Evolutionary conservation across 345 rosid genomes (phyloP).

Genomic region (Physaria fendleri): DNA sequence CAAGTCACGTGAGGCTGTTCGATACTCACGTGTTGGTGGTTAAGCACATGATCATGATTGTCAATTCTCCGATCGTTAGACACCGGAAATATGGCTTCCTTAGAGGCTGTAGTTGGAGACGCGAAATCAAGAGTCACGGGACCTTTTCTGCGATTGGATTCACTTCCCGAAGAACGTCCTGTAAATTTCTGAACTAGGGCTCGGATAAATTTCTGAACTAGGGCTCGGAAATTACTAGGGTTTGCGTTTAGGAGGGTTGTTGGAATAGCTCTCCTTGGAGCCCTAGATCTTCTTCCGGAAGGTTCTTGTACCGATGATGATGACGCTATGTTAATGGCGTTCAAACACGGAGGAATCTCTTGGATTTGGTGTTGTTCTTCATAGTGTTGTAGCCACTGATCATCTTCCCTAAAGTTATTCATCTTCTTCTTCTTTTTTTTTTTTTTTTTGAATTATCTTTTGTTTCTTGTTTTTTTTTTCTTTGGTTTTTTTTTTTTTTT

Average conservation of each 20-base stretch:
- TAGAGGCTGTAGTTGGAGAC: conserved; percentile 11
- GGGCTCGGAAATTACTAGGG: conserved; percentile 50
- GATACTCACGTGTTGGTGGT: conserved; percentile 13
- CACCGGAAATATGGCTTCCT: conserved; percentile 24
- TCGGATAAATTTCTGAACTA: no score
- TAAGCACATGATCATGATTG: conserved; percentile 1
- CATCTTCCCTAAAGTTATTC: conserved; percentile 14
- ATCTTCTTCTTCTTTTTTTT: background rate
- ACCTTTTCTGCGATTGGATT: conserved; percentile 23
- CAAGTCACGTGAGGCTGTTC: conserved; percentile 23
- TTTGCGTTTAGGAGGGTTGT: conserved; percentile 57
- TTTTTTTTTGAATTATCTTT: no score
- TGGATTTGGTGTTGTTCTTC: conserved; percentile 19
- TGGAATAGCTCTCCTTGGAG: conserved; percentile 44
- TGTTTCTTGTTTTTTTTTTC: background rate
- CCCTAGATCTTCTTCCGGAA: conserved; percentile 36
- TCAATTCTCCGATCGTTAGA: background rate
- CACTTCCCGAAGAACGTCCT: conserved; percentile 40
- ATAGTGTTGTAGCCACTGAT: conserved; percentile 15
- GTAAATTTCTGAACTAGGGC: conserved; percentile 77
- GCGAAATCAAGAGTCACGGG: conserved; percentile 42
- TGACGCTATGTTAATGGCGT: conserved; percentile 2
- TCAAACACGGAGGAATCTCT: conserved; percentile 13
- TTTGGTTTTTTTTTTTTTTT: no score
- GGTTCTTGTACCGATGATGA: conserved; percentile 13